Conservation (phyloP, 257 asterid genomes). For the Cruciata laevipes region DNA sequence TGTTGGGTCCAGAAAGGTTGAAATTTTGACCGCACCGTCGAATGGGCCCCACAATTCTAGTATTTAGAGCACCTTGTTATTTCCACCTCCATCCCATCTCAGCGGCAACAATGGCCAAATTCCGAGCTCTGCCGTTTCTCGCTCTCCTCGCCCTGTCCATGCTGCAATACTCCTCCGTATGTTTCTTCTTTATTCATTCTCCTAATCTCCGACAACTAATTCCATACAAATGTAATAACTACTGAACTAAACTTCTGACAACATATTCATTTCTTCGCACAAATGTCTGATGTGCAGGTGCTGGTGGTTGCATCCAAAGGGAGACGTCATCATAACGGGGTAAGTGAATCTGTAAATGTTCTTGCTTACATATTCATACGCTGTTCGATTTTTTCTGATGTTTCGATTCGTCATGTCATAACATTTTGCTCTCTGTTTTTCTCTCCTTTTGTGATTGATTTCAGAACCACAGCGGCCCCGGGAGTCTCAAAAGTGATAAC, state of each 20-base stretch:
- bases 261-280: too few relatives aligned
- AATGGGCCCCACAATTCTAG: not conserved
- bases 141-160: slow-evolving; percentile 20
- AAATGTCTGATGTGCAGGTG: slow-evolving; percentile 12
- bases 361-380: too few relatives aligned
- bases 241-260: not conserved
- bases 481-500: slow-evolving; percentile 38
- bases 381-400: too few relatives aligned
- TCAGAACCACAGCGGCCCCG: slow-evolving; percentile 33
- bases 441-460: not conserved
- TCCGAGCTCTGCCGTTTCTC: slow-evolving; percentile 14
- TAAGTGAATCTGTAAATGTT: not conserved
- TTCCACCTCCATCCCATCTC: not conserved
- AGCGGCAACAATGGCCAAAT: slow-evolving; percentile 20
- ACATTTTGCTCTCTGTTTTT: not conserved
- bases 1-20: not conserved
- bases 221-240: not conserved
- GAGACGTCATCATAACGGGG: slow-evolving; percentile 11
- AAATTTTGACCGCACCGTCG: not conserved
- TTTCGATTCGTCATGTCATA: too few relatives aligned
- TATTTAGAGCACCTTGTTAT: not conserved
- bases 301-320: slow-evolving; percentile 22
- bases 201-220: not conserved
- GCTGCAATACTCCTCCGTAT: slow-evolving; percentile 22
- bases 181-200: slow-evolving; percentile 1